Evolutionary conservation across 2,329 filamentous ascomycete genomes (phyloP), one percentile per base, ranked within the genome.

Genomic region (Claviceps monticola): DNA sequence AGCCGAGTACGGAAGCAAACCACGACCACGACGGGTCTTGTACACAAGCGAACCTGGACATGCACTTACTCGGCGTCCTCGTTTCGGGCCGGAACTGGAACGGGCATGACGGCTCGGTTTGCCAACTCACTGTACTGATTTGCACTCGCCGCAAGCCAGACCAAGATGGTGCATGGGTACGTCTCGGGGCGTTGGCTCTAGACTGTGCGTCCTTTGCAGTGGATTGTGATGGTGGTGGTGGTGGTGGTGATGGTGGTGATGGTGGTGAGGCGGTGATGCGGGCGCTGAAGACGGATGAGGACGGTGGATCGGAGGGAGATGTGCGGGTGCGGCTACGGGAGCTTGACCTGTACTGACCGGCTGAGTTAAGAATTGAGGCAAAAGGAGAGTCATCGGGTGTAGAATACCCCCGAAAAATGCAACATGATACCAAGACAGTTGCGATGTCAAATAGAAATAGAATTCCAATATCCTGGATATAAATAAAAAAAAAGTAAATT

Each of bases 11-110:
- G 9, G 26, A 29, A 9, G 21, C 16, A 41, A 11, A 39, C 2
- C 9, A 13, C 2, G 19, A 16, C 19, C 9, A 8, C 16, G 23
- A 45, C 16, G 19, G 8, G 26, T 8, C 26, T 9, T 29, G 26
- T 29, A 45, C 4, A 29, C 43, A 6, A 17, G 21, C 7, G 4
- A 8, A 26, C 14, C 17, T 7, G n/a, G 46, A 45, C 5, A 23
- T 45, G 14, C 39, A 21, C 14, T 16, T 48, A 34, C 21, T 53
- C 19, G 61, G 58, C 8, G 56, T 64, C 36, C 59, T 66, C 26
- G 50, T 66, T 17, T 62, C 62, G 2, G 64, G 64, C 2, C 62
- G 63, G 2, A 60, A 62, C 48, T 65, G 62, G 63, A 62, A 59
- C 38, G 38, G 48, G 26, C 26, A 29, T 2, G 58, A 49, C 2